phyloP scores from a whole-genome alignment of 2,329 filamentous ascomycete genomes.

The Penicillium sp. region DNA sequence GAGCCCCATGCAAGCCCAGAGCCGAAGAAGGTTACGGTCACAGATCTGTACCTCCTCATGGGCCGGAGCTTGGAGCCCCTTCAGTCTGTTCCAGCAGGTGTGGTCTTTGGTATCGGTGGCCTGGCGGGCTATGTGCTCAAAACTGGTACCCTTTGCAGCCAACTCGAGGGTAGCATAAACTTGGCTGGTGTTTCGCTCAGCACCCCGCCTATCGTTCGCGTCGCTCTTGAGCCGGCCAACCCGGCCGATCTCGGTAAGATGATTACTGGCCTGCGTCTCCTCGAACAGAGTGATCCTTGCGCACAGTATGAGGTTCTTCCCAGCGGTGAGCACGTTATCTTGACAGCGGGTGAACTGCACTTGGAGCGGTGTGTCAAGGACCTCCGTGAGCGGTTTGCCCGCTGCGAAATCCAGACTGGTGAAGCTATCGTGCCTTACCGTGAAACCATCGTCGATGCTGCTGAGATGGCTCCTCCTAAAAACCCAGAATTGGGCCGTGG shows the following conservation, averaged over 20 bases:
- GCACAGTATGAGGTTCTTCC: slow-evolving; percentile 92
- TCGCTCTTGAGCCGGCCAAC: slow-evolving; percentile 90
- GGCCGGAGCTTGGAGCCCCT: slow-evolving; percentile 83
- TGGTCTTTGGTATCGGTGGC: slow-evolving; percentile 92
- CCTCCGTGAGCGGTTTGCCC: slow-evolving; percentile 86
- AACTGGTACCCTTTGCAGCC: slow-evolving; percentile 89
- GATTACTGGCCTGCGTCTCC: slow-evolving; percentile 80
- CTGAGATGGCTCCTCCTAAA: slow-evolving; percentile 88
- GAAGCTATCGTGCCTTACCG: slow-evolving; percentile 94
- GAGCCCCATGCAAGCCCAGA: slow-evolving; percentile 70
- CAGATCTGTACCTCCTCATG: slow-evolving; percentile 93
- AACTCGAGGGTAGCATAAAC: slow-evolving; percentile 83
- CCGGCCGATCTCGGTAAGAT: slow-evolving; percentile 92
- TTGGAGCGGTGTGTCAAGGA: slow-evolving; percentile 93
- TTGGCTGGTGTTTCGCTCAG: slow-evolving; percentile 80
- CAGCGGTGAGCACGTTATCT: slow-evolving; percentile 90
- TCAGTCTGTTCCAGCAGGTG: slow-evolving; percentile 82
- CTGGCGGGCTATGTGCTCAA: slow-evolving; percentile 94
- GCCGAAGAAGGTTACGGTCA: slow-evolving; percentile 81
- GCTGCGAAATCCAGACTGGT: slow-evolving; percentile 91
- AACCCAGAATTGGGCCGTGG: slow-evolving; percentile 87
- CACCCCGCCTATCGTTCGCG: slow-evolving; percentile 89
- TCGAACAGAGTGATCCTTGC: slow-evolving; percentile 94
- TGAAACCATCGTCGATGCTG: slow-evolving; percentile 82
- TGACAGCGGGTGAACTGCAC: slow-evolving; percentile 93